A percentile compares a stretch with the other conserved stretches of the same genome.
Evolutionary conservation across 768 basidiomycete species (phyloP).

Genomic region (Auricularia auricula-judae): DNA sequence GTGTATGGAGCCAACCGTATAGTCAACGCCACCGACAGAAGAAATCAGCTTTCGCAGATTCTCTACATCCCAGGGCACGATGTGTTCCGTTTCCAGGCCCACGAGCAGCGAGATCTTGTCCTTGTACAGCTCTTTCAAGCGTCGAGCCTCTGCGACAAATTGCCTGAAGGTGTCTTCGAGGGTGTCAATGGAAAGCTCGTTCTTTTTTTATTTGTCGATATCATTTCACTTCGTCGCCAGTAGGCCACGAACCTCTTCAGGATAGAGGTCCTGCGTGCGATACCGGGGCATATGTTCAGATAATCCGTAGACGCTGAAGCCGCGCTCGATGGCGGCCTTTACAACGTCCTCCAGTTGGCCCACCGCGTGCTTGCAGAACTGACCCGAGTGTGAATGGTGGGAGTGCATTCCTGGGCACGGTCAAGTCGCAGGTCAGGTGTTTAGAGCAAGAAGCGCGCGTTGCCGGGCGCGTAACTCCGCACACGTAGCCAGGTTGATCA

Average conservation of each 20-base stretch:
- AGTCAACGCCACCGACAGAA: slow-evolving; percentile 53
- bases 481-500: not conserved
- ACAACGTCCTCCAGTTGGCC: slow-evolving; percentile 78
- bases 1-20: slow-evolving; percentile 87
- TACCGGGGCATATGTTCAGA: slow-evolving; percentile 93
- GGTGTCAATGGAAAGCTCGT: slow-evolving; percentile 35
- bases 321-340: slow-evolving; percentile 61
- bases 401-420: not conserved
- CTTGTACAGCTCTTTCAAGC: slow-evolving; percentile 53
- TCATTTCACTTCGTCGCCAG: slow-evolving; percentile 3
- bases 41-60: slow-evolving; percentile 43
- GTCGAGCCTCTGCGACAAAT: slow-evolving; percentile 73
- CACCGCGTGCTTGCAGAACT: slow-evolving; percentile 85
- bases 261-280: slow-evolving; percentile 71
- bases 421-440: no score
- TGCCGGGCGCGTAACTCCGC: not conserved
- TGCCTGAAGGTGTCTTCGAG: slow-evolving; percentile 55
- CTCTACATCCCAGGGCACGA: slow-evolving; percentile 56
- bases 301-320: slow-evolving; percentile 75
- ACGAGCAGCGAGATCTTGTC: slow-evolving; percentile 65
- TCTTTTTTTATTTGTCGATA: slow-evolving; percentile 27
- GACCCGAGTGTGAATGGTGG: slow-evolving; percentile 87
- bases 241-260: slow-evolving; percentile 72
- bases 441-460: not conserved
- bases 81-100: slow-evolving; percentile 88